These are phyloP conservation scores for Calonectria pauciramosa DNA, from an alignment of 2,329 filamentous ascomycete genomes.

Conservation along the genomic window DNA sequence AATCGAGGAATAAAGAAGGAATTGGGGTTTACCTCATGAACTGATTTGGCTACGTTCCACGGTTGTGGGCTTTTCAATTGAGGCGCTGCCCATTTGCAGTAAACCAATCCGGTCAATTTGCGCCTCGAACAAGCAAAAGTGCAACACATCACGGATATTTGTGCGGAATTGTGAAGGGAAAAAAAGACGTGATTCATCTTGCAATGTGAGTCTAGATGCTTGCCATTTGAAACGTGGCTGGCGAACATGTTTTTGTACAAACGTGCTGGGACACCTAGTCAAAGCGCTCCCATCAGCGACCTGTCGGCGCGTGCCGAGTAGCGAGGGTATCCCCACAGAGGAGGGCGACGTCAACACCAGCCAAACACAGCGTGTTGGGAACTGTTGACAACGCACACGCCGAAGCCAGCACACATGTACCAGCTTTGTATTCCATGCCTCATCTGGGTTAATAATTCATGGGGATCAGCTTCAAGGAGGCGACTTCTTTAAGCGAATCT, in stretches of 20 bases:
- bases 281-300: not conserved
- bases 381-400: not conserved
- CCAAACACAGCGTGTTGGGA: not conserved
- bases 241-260: not conserved
- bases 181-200: not conserved
- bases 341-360: too few species aligned
- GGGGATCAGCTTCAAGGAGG: not conserved
- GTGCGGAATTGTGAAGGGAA: not conserved
- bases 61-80: not conserved
- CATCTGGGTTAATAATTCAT: not conserved
- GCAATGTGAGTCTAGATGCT: not conserved
- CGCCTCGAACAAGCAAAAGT: not conserved
- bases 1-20: too few species aligned
- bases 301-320: not conserved
- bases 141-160: not conserved
- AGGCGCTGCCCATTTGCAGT: not conserved
- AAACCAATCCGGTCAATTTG: not conserved
- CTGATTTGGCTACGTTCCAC: too few species aligned
- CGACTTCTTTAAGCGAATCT: not conserved
- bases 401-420: not conserved
- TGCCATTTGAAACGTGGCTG: not conserved
- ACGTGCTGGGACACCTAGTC: not conserved
- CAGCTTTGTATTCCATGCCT: not conserved
- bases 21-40: too few species aligned
- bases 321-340: not conserved